These are phyloP conservation scores for Penicillium verrucosum DNA, from an alignment of 2,329 filamentous ascomycete species.

Conservation along the genomic window DNA sequence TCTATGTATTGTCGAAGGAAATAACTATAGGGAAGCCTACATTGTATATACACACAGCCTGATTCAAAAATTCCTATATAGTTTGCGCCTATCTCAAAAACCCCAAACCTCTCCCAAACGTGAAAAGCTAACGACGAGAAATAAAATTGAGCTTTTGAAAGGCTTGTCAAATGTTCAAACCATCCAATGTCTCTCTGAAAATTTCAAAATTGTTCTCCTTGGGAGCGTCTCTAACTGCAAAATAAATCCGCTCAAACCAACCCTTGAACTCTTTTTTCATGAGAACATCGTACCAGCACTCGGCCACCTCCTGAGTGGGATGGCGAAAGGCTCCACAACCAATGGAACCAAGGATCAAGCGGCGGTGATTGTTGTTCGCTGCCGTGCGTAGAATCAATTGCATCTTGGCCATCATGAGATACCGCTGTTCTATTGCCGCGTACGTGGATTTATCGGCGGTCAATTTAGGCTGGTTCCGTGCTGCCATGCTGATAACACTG, in stretches of 20 bases:
- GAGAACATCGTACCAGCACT: slow-evolving; percentile 62
- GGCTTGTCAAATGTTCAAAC: background rate
- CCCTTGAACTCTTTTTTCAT: slow-evolving; percentile 59
- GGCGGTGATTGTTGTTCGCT: slow-evolving; percentile 54
- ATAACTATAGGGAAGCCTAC: background rate
- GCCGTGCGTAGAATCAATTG: slow-evolving; percentile 59
- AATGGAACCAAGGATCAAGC: slow-evolving; percentile 64
- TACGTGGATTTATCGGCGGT: slow-evolving; percentile 34
- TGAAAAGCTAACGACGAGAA: background rate
- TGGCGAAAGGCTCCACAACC: slow-evolving; percentile 67
- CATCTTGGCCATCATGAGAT: slow-evolving; percentile 62
- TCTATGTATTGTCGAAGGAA: background rate
- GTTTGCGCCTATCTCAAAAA: background rate
- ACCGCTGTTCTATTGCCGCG: slow-evolving; percentile 44
- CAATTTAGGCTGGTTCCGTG: slow-evolving; percentile 46
- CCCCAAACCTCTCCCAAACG: background rate
- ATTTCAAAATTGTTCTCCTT: background rate
- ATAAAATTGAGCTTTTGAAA: background rate
- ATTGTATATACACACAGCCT: background rate
- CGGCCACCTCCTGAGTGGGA: slow-evolving; percentile 59
- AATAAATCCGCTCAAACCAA: slow-evolving; percentile 64
- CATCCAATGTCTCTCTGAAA: background rate
- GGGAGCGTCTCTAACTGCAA: slow-evolving; percentile 51
- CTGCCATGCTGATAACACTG: slow-evolving; percentile 61
- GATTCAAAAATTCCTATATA: background rate